phyloP scores from a whole-genome alignment of 2,329 filamentous ascomycete species.

The Nothophoma quercina region DNA sequence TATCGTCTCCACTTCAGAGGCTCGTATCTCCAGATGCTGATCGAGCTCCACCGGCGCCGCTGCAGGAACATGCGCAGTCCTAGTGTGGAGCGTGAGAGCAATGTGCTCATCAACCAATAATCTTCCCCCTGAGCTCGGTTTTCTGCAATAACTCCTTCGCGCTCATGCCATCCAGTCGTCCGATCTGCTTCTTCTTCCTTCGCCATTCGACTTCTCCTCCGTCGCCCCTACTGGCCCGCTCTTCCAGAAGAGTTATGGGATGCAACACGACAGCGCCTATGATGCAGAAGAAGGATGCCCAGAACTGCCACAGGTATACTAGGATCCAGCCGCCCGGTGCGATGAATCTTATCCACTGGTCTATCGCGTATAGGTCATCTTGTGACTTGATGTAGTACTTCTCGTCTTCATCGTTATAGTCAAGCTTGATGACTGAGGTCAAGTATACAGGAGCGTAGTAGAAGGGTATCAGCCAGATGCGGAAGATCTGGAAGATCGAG shows the following conservation, averaged over 20 bases:
- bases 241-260: conserved; percentile 53
- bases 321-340: conserved; percentile 64
- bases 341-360: conserved; percentile 78
- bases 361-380: conserved; percentile 82
- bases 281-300: conserved; percentile 70
- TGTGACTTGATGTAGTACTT: conserved; percentile 78
- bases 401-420: conserved; percentile 50
- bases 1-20: not conserved
- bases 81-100: not conserved
- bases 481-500: conserved; percentile 76
- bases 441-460: conserved; percentile 73
- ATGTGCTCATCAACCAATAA: conserved; percentile 17
- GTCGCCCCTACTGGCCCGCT: conserved; percentile 21
- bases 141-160: conserved; percentile 19
- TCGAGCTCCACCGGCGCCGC: not conserved
- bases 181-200: conserved; percentile 15
- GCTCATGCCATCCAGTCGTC: conserved; percentile 19
- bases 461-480: conserved; percentile 79
- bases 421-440: conserved; percentile 71
- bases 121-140: conserved; percentile 21
- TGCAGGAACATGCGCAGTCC: not conserved
- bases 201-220: conserved; percentile 12
- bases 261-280: conserved; percentile 61
- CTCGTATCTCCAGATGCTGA: conserved; percentile 1
- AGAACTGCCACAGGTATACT: conserved; percentile 69